Conservation (phyloP, 495 filamentous ascomycete genomes). For the Recurvomyces mirabilis region DNA sequence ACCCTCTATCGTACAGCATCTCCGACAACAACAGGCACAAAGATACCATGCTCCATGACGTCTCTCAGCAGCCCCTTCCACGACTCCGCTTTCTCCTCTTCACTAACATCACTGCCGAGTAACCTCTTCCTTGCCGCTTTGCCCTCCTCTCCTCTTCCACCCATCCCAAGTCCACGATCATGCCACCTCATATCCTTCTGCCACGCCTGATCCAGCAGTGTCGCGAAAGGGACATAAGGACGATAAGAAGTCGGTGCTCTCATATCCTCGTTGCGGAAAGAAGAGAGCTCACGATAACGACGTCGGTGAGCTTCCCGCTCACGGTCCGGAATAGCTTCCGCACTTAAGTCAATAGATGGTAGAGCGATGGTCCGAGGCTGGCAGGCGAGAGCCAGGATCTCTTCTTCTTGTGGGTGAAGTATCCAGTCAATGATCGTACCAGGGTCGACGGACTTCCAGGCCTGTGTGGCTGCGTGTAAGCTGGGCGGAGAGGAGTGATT, state of each 20-base stretch:
- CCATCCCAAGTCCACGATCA: neutral
- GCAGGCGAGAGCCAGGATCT: neutral
- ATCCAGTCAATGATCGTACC: no score
- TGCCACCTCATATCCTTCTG: conserved; percentile 9
- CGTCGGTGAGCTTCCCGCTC: neutral
- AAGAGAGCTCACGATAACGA: neutral
- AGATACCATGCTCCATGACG: no score
- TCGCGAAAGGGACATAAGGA: neutral
- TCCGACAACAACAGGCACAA: no score
- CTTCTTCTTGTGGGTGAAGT: neutral
- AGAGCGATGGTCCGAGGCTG: neutral
- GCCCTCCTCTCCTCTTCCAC: neutral
- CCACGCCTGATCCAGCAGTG: conserved; percentile 7
- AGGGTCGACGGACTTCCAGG: neutral
- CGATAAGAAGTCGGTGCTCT: neutral
- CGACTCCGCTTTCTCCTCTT: neutral
- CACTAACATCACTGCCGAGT: neutral
- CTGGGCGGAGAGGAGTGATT: neutral
- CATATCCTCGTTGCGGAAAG: neutral
- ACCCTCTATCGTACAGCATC: no score
- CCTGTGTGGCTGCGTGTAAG: neutral
- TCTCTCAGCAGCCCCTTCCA: no score
- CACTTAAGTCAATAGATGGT: neutral
- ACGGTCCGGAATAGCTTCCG: no score
- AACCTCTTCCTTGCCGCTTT: neutral